Base-by-base conservation (phyloP, 73 alveolate genomes). In the Stentor roeselii region DNA sequence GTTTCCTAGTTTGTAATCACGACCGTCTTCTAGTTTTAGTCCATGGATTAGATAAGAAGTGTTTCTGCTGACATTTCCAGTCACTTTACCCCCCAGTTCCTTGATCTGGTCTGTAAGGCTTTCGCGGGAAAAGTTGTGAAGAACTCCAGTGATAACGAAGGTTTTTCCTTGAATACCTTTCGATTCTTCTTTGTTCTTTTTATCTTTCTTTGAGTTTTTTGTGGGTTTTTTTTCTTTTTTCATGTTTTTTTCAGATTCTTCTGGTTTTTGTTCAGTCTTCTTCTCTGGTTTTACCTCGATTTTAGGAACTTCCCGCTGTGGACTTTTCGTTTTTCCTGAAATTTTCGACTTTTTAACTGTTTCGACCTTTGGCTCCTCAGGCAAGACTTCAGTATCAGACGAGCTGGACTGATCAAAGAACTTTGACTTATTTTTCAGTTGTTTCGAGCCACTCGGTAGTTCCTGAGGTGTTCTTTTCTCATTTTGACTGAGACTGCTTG, bases 1-100 rank as follows among this genome's bases (percentile, higher is more conserved):
- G 74, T 90, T 91, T n/a, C 99, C 98, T 83, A 95, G 93, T 2
- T 82, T 87, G 50, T 75, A 91, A 15, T 92, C 96, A 89, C 99
- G 88, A 15, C 99, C 99, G 93, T 97, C 99, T 90, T 97, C 99
- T 34, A 97, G 90, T 31, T 80, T 84, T 59, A 88, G 93, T 32
- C 99, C 99, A 59, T 85, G 95, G 11, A 97, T 87, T 39, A 97
- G 89, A 61, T 83, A 92, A 41, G 89, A 90, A 1, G 99, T 97
- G 36, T 95, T 92, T 3, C 98, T 96, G 76, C 98, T 88, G 2
- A 97, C 97, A 31, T 95, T 87, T 2, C 89, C 83, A 59, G 98
- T 90, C n/a, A 84, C 90, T 75, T 91, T 90, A 3, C 95, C 98
- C 3, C 98, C 97, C 75, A 80, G 59, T 41, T 88, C 85, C 38